phyloP scores from a whole-genome alignment of 2,329 filamentous ascomycete species.

The Camillea tinctor region DNA sequence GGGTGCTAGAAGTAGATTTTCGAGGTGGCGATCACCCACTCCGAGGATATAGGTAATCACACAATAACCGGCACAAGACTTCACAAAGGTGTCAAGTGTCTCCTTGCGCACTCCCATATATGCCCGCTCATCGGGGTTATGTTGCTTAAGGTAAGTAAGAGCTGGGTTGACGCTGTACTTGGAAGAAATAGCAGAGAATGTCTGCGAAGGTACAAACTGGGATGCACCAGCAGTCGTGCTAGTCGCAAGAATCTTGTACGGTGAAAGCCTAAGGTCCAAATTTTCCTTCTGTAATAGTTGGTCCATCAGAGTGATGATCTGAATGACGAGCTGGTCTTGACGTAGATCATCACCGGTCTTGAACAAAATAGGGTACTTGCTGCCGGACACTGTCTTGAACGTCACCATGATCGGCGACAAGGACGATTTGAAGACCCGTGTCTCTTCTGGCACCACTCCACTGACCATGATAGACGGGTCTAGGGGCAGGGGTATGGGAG shows the following conservation, averaged over 20 bases:
- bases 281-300: slow-evolving; percentile 94
- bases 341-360: slow-evolving; percentile 95
- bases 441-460: slow-evolving; percentile 79
- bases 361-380: slow-evolving; percentile 89
- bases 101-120: slow-evolving; percentile 87
- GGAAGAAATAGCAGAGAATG: slow-evolving; percentile 75
- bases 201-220: slow-evolving; percentile 88
- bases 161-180: slow-evolving; percentile 76
- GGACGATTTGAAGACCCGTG: slow-evolving; percentile 93
- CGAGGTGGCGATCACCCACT: slow-evolving; percentile 91
- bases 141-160: slow-evolving; percentile 79
- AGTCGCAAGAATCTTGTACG: slow-evolving; percentile 94
- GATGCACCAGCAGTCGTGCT: slow-evolving; percentile 85
- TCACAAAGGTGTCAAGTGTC: slow-evolving; percentile 91
- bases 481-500: slow-evolving; percentile 81
- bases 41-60: slow-evolving; percentile 98
- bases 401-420: slow-evolving; percentile 87
- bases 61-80: slow-evolving; percentile 95
- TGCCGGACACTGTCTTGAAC: slow-evolving; percentile 77
- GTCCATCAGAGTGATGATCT: slow-evolving; percentile 97
- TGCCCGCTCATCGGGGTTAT: slow-evolving; percentile 82
- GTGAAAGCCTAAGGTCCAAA: slow-evolving; percentile 88
- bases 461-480: slow-evolving; percentile 80
- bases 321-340: slow-evolving; percentile 95
- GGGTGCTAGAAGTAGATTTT: slow-evolving; percentile 88